These are phyloP conservation scores for Chaetomiaceae sp. DNA, from an alignment of 2,329 filamentous ascomycete species.

Conservation along the genomic window DNA sequence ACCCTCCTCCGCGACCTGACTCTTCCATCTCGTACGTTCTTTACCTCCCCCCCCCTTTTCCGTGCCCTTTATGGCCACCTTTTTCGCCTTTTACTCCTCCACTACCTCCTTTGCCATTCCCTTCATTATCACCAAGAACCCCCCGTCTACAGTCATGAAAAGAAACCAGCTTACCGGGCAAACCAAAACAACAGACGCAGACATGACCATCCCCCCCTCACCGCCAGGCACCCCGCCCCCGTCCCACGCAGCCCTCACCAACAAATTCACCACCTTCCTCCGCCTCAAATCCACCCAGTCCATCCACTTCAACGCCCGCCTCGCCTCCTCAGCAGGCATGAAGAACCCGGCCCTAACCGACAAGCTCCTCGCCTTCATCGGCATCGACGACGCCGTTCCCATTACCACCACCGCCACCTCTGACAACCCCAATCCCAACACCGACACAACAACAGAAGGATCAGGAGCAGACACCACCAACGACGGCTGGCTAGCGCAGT, in stretches of 20 bases:
- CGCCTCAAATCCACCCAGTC: constrained; percentile 66
- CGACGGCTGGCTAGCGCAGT: constrained; percentile 56
- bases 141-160: too few species aligned
- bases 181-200: constrained; percentile 46
- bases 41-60: too few species aligned
- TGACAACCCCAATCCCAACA: too few species aligned
- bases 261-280: constrained; percentile 70
- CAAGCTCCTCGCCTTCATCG: constrained; percentile 67
- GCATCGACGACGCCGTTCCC: constrained; percentile 17
- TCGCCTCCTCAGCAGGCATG: constrained; percentile 61
- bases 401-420: too few species aligned
- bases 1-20: constrained; percentile 66
- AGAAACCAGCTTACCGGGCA: too few species aligned
- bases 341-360: constrained; percentile 68
- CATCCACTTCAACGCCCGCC: constrained; percentile 71
- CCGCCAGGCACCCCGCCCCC: constrained; percentile 55
- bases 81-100: too few species aligned
- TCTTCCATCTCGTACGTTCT: constrained; percentile 48
- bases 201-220: constrained; percentile 70
- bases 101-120: too few species aligned
- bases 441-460: too few species aligned
- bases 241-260: constrained; percentile 40
- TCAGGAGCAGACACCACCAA: neutral
- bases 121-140: too few species aligned
- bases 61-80: too few species aligned